Conservation (phyloP, 768 basidiomycete genomes). For the Leccinellum rugosiceps region DNA sequence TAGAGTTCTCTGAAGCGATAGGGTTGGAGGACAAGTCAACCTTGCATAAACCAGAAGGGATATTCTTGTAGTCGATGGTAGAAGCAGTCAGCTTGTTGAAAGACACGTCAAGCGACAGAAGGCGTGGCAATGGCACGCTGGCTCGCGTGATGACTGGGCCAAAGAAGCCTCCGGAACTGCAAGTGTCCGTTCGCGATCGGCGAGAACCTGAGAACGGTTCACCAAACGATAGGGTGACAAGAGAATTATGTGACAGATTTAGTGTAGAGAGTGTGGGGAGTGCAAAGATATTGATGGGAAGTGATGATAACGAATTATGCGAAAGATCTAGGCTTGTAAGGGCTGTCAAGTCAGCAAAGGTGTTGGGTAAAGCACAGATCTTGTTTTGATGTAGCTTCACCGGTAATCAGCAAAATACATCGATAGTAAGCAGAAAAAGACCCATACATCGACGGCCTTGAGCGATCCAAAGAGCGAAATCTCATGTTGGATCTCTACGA, state of each 20-base stretch:
- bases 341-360: slow-evolving; percentile 64
- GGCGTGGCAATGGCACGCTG: slow-evolving; percentile 59
- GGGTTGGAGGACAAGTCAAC: slow-evolving; percentile 69
- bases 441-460: slow-evolving; percentile 72
- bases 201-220: slow-evolving; percentile 45
- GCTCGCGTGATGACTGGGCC: slow-evolving; percentile 60
- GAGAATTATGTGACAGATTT: slow-evolving; percentile 69
- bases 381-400: slow-evolving; percentile 74
- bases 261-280: slow-evolving; percentile 64
- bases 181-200: slow-evolving; percentile 24
- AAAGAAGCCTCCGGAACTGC: slow-evolving; percentile 57
- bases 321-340: slow-evolving; percentile 73
- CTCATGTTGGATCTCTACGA: slow-evolving; percentile 75
- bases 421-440: not conserved
- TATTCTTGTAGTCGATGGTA: slow-evolving; percentile 46
- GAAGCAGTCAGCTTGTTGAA: slow-evolving; percentile 60
- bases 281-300: slow-evolving; percentile 64
- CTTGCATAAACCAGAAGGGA: slow-evolving; percentile 56
- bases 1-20: slow-evolving; percentile 40
- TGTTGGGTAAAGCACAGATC: slow-evolving; percentile 55
- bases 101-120: slow-evolving; percentile 61
- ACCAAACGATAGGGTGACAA: slow-evolving; percentile 60
- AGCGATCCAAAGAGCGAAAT: slow-evolving; percentile 82
- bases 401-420: not conserved
- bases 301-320: slow-evolving; percentile 58